These are phyloP conservation scores for Debaryomyces sp. DNA, from an alignment of 1,139 yeast genomes.

Conservation along the genomic window DNA sequence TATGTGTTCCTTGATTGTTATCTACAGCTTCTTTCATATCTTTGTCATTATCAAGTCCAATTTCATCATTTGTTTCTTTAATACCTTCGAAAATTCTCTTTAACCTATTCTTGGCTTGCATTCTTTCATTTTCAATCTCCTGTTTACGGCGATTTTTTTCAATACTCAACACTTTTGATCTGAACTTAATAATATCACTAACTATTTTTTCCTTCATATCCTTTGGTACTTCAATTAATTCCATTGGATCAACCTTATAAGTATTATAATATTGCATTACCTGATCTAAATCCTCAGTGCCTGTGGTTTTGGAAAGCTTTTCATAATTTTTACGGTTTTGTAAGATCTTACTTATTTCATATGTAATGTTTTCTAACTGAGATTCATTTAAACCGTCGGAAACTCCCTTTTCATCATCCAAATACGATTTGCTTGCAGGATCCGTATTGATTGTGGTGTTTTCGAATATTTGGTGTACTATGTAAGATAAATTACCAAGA, in stretches of 20 bases:
- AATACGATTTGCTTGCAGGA: conserved; percentile 4
- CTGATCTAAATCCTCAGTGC: conserved; percentile 40
- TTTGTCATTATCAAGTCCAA: conserved; percentile 14
- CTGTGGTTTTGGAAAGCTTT: conserved; percentile 21
- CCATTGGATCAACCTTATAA: conserved; percentile 62
- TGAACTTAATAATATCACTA: conserved; percentile 61
- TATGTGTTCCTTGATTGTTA: conserved; percentile 19
- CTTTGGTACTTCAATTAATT: conserved; percentile 64
- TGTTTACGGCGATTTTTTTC: conserved; percentile 59
- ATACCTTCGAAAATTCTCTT: conserved; percentile 54
- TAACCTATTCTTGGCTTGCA: conserved; percentile 52
- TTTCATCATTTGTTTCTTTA: conserved; percentile 27
- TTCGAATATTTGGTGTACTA: conserved; percentile 4
- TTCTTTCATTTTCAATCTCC: conserved; percentile 55
- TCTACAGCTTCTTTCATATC: conserved; percentile 15
- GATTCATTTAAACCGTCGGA: background rate
- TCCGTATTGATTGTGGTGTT: conserved; percentile 8
- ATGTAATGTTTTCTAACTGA: conserved; percentile 1
- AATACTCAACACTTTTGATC: conserved; percentile 59
- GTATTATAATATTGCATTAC: conserved; percentile 37
- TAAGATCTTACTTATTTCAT: conserved; percentile 20
- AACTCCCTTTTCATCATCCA: background rate
- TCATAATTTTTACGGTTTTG: conserved; percentile 24
- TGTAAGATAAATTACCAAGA: conserved; percentile 9
- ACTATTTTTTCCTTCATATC: conserved; percentile 59